Evolutionary conservation across 1,284 basidiomycete genomes (phyloP).

Genomic region (Ganoderma lingzhi): DNA sequence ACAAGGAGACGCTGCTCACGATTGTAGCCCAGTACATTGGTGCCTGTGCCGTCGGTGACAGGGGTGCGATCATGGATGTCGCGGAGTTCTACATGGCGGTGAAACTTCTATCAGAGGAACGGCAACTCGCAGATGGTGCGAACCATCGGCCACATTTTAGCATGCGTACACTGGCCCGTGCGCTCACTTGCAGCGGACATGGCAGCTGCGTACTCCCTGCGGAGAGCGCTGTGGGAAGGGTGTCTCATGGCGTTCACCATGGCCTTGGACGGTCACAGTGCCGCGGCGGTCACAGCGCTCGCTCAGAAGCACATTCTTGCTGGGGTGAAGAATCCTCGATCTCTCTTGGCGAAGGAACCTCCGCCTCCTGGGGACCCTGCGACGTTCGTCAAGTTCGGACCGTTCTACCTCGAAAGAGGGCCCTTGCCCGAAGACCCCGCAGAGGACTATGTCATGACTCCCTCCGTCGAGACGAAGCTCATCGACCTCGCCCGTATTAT

Average conservation of each 20-base stretch:
- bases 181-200: slow-evolving; percentile 91
- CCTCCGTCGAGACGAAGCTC: slow-evolving; percentile 96
- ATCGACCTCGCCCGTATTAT: slow-evolving; percentile 93
- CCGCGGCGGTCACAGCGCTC: slow-evolving; percentile 70
- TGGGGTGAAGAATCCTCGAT: slow-evolving; percentile 83
- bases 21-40: slow-evolving; percentile 95
- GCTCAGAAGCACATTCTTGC: slow-evolving; percentile 86
- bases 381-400: slow-evolving; percentile 85
- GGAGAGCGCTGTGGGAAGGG: slow-evolving; percentile 94
- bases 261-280: slow-evolving; percentile 86
- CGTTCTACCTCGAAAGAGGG: slow-evolving; percentile 91
- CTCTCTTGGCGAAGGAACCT: slow-evolving; percentile 78
- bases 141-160: slow-evolving; percentile 98
- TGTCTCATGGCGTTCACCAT: slow-evolving; percentile 98
- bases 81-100: slow-evolving; percentile 92
- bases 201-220: slow-evolving; percentile 79
- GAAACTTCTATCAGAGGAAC: slow-evolving; percentile 80
- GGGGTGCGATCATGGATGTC: slow-evolving; percentile 88
- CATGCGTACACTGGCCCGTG: slow-evolving; percentile 95
- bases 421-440: slow-evolving; percentile 67
- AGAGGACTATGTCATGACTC: slow-evolving; percentile 93
- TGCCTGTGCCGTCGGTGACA: slow-evolving; percentile 84
- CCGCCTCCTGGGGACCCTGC: slow-evolving; percentile 60
- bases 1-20: slow-evolving; percentile 88
- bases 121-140: slow-evolving; percentile 93